These are phyloP conservation scores for Incumbomyces lentus DNA, from an alignment of 2,329 filamentous ascomycete species.

Conservation along the genomic window DNA sequence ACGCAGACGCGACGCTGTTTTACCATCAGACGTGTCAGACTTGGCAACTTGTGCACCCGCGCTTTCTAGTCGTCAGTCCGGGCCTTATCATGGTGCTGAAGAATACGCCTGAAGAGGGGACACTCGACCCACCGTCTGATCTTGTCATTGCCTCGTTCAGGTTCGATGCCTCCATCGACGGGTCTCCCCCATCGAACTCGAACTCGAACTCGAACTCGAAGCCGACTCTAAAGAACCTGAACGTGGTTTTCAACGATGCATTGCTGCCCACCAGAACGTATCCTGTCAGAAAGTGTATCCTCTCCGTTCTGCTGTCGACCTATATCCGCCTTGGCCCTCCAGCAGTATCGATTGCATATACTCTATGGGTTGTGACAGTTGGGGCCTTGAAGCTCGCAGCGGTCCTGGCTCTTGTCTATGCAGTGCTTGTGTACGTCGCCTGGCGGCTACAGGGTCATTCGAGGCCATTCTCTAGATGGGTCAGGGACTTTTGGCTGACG, in stretches of 20 bases:
- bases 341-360: neutral
- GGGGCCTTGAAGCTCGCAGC: neutral
- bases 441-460: neutral
- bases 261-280: neutral
- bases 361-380: neutral
- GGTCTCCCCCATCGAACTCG: no score
- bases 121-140: neutral
- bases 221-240: neutral
- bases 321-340: neutral
- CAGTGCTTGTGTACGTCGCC: neutral
- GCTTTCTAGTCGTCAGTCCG: neutral
- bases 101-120: neutral
- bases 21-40: neutral
- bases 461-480: neutral
- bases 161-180: no score
- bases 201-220: neutral
- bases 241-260: neutral
- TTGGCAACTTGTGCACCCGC: neutral
- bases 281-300: neutral
- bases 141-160: neutral
- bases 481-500: neutral
- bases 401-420: neutral
- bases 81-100: neutral
- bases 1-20: constrained; percentile 1
- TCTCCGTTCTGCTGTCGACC: neutral